phyloP scores from a whole-genome alignment of 163 green algal species.

The Scenedesmus sp. region DNA sequence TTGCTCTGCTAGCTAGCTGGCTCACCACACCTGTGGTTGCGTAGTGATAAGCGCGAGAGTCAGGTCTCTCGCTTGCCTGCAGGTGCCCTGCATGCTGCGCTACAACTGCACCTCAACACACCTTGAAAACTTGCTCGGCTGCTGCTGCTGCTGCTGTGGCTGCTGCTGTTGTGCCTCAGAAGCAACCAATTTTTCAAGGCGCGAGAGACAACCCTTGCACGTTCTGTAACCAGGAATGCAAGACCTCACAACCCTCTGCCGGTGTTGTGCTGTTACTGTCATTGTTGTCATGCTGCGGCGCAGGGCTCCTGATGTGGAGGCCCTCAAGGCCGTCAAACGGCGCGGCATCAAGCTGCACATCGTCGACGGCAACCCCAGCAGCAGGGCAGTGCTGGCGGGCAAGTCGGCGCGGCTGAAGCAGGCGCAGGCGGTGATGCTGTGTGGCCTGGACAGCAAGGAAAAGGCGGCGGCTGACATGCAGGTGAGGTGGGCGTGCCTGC shows the following conservation, averaged over 20 bases:
- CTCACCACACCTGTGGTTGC: too few species aligned
- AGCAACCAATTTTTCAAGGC: not conserved
- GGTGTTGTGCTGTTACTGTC: not conserved
- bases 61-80: too few species aligned
- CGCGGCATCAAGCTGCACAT: conserved; percentile 26
- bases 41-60: too few species aligned
- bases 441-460: not conserved
- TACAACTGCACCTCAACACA: too few species aligned
- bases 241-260: not conserved
- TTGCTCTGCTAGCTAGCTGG: too few species aligned
- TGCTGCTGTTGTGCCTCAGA: not conserved
- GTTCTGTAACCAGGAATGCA: not conserved
- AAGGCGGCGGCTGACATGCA: conserved; percentile 32
- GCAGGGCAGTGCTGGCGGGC: not conserved
- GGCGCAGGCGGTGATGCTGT: conserved; percentile 30
- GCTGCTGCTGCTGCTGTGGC: not conserved
- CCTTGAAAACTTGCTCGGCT: too few species aligned
- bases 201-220: not conserved
- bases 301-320: not conserved
- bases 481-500: not conserved
- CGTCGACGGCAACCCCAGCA: conserved; percentile 30
- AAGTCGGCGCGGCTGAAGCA: conserved; percentile 1
- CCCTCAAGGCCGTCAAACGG: not conserved
- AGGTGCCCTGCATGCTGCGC: too few species aligned
- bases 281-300: not conserved